These are phyloP conservation scores for Claviceps monticola DNA, from an alignment of 2,329 filamentous ascomycete genomes.

Conservation along the genomic window DNA sequence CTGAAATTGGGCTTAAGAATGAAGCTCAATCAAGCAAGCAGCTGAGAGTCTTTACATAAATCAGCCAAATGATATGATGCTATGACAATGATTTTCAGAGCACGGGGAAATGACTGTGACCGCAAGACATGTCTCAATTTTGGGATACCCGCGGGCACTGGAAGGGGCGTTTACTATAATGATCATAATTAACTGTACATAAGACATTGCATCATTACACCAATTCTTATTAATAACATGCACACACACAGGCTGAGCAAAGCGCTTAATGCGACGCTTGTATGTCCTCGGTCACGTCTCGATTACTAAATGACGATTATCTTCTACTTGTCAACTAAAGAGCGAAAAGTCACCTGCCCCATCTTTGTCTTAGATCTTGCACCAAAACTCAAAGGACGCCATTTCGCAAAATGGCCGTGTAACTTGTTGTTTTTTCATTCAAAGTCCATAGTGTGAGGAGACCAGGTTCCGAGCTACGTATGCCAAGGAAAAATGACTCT, in stretches of 20 bases:
- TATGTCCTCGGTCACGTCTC: too few relatives aligned
- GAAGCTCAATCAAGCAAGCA: conserved; percentile 3
- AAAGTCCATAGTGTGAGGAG: too few relatives aligned
- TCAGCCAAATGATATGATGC: neutral
- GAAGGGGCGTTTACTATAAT: neutral
- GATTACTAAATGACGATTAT: too few relatives aligned
- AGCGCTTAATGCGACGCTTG: too few relatives aligned
- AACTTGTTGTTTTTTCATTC: too few relatives aligned
- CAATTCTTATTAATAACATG: neutral
- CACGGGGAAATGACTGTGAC: neutral
- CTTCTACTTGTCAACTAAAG: neutral
- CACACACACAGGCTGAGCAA: neutral
- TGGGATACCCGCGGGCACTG: neutral
- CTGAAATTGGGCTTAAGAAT: conserved; percentile 4
- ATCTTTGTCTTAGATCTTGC: neutral
- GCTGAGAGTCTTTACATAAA: neutral
- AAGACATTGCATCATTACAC: neutral
- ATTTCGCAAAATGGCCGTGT: neutral
- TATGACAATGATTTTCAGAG: neutral
- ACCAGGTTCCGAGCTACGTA: too few relatives aligned
- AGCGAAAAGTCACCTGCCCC: neutral
- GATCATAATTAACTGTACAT: neutral
- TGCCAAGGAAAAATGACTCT: too few relatives aligned
- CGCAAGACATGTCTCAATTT: neutral
- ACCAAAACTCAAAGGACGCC: neutral